A percentile compares a stretch with the other conserved stretches of the same genome.
phyloP scores from a whole-genome alignment of 2,329 filamentous ascomycete species.

The Fonsecaea erecta region DNA sequence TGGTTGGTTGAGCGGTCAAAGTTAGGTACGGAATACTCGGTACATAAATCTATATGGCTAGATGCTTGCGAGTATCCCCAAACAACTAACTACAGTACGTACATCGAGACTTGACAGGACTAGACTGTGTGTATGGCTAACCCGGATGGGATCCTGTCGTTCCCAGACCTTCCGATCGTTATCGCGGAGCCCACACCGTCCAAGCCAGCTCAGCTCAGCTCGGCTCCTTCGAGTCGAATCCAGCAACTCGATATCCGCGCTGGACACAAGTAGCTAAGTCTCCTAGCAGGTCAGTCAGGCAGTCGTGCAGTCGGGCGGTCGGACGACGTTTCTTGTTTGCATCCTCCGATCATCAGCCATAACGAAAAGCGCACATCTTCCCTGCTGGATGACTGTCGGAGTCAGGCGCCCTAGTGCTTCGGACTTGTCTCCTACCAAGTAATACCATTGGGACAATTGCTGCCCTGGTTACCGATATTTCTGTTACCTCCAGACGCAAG shows the following conservation, averaged over 20 bases:
- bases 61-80: background rate
- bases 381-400: no score
- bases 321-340: background rate
- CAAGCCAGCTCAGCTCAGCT: background rate
- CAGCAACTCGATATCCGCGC: background rate
- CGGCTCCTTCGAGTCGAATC: background rate
- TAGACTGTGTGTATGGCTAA: background rate
- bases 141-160: background rate
- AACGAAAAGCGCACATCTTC: no score
- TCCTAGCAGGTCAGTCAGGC: background rate
- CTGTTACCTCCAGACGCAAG: no score
- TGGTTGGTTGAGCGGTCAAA: background rate
- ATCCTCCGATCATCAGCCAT: background rate
- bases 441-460: no score
- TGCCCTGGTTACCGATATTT: no score
- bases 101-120: background rate
- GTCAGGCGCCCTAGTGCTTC: no score
- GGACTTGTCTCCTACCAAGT: no score
- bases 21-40: background rate
- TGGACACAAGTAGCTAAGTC: background rate
- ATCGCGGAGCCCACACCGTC: background rate
- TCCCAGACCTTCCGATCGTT: background rate
- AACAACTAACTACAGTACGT: background rate
- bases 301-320: background rate
- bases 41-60: background rate